Base-by-base conservation (phyloP, 345 rosid species). In the Gynandropsis gynandra region DNA sequence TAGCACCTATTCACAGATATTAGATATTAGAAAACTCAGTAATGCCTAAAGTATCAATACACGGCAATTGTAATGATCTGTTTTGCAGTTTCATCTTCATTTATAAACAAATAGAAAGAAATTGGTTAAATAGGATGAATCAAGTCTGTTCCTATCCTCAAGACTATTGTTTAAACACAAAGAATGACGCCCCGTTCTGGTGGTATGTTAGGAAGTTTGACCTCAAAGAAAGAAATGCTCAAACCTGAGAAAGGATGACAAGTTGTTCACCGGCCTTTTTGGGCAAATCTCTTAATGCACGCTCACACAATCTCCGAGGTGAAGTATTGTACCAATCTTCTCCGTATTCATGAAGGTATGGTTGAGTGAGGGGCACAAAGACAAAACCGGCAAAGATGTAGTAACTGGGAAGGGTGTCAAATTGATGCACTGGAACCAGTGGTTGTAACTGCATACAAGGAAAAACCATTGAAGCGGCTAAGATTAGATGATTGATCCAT, bases 371-470 rank as follows among this genome's bases (percentile, higher is more conserved):
- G 24, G 97, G 95, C 54, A 81, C 58, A 65, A 85, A 86, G 45
- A 81, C 89, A 55, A 89, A 70, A 33, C 95, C 97, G n/a, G 95
- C 94, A 68, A 83, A 89, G n/a, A 89, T 85, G 67, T 78, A 89
- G 67, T 81, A 89, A 67, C 94, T 83, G 10, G 95, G 94, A 62
- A 80, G 84, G 72, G 73, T 70, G 56, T 85, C 95, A 46, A 80
- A 85, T 41, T 89, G 95, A 71, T 81, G 90, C 61, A 89, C 95
- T 8, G 95, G 90, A 69, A 86, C 95, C 19, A 83, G 77, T 2
- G 87, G 86, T 67, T 78, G 87, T 81, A 86, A 62, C 90, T 86
- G 83, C 76, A 69, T 72, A 51, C 33, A 54, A 36, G 33, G 12
- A 55, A 0, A 50, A 29, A 27, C 29, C 31, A 16, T 8, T 12